A percentile compares a stretch with the other conserved stretches of the same genome.
These are phyloP conservation scores for Coniophora puteana DNA, from an alignment of 1,284 basidiomycete genomes.

Conservation along the genomic window DNA sequence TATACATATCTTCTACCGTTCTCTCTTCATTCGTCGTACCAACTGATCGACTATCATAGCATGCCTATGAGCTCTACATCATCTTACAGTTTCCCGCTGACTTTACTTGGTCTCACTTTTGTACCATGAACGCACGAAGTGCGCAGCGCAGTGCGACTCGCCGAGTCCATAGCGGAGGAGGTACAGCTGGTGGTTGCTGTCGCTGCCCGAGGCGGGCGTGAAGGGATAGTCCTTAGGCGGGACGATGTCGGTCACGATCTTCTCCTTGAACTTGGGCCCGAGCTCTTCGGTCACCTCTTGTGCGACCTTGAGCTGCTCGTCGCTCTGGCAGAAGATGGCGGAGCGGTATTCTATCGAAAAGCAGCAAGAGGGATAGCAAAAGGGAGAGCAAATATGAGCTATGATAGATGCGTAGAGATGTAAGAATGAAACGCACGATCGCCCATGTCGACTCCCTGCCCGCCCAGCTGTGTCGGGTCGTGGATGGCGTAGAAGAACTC, in stretches of 20 bases:
- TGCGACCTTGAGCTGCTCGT: conserved; percentile 76
- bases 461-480: conserved; percentile 84
- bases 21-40: no score
- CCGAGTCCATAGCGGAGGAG: no score
- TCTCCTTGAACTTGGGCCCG: conserved; percentile 76
- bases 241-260: conserved; percentile 79
- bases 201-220: no score
- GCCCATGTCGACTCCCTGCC: conserved; percentile 76
- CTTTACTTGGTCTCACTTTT: no score
- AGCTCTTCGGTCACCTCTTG: conserved; percentile 82
- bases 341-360: conserved; percentile 80
- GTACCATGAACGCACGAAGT: no score
- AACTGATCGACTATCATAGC: no score
- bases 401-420: background rate
- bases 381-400: background rate
- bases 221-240: no score
- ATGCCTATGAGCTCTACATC: no score
- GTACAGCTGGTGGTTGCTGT: conserved; percentile 88
- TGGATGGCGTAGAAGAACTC: conserved; percentile 96
- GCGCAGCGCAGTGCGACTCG: no score
- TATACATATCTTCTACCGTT: no score
- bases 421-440: conserved; percentile 54
- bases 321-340: conserved; percentile 81
- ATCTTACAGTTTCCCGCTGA: no score
- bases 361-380: conserved; percentile 1